Percentiles rank a stretch among this genome's conserved stretches.
These are phyloP conservation scores for Hypomontagnella submonticulosa DNA, from an alignment of 495 filamentous ascomycete genomes.

Conservation along the genomic window DNA sequence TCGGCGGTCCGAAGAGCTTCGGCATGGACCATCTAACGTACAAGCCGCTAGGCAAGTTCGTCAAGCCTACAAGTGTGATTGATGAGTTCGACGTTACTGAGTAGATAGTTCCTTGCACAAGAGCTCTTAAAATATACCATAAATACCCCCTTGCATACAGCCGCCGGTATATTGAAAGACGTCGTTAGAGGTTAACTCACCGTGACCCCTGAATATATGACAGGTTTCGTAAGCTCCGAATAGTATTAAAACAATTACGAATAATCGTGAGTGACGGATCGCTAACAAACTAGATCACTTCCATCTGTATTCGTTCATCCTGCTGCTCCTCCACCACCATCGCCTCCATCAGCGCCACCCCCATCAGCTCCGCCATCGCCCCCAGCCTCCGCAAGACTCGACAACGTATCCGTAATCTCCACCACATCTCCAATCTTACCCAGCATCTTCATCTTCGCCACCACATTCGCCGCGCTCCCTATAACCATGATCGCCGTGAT, in stretches of 20 bases:
- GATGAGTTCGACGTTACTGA: slow-evolving; percentile 57
- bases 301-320: not conserved
- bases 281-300: no score
- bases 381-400: not conserved
- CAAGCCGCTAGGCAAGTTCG: slow-evolving; percentile 59
- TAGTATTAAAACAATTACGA: no score
- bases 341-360: slow-evolving; percentile 3
- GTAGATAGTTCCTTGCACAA: slow-evolving; percentile 57
- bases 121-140: no score
- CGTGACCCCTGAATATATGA: no score
- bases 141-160: no score
- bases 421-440: slow-evolving; percentile 1
- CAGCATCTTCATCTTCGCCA: not conserved
- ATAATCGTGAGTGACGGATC: no score
- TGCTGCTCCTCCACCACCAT: not conserved
- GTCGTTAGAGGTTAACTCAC: no score
- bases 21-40: slow-evolving; percentile 62
- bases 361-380: not conserved
- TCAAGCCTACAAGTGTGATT: slow-evolving; percentile 63
- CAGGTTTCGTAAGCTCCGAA: no score
- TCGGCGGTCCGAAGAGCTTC: slow-evolving; percentile 65
- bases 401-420: not conserved
- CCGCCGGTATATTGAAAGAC: no score
- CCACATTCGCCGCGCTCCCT: not conserved
- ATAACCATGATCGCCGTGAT: not conserved